phyloP scores from a whole-genome alignment of 75 land plant species.

The Adiantum capillusveneris region DNA sequence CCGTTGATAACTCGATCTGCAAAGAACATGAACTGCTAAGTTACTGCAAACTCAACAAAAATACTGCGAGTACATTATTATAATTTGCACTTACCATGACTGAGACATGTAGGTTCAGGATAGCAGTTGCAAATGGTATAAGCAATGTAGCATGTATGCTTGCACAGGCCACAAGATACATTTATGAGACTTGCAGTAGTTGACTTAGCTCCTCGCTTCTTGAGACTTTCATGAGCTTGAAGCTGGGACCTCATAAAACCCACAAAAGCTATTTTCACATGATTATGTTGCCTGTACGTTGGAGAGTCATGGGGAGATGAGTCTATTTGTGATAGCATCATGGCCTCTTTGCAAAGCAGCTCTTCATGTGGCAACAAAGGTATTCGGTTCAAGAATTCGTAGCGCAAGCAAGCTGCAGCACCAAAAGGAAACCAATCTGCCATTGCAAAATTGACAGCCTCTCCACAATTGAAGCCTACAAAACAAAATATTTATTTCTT shows the following conservation, averaged over 20 bases:
- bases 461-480: constrained; percentile 93
- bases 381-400: constrained; percentile 63
- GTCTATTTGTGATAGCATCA: constrained; percentile 26
- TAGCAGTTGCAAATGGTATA: constrained; percentile 52
- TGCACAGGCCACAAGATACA: constrained; percentile 66
- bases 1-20: constrained; percentile 12
- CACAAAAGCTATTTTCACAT: constrained; percentile 60
- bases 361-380: constrained; percentile 88
- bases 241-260: constrained; percentile 60
- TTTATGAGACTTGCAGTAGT: constrained; percentile 12
- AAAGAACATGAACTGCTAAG: too few species aligned
- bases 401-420: constrained; percentile 67
- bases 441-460: constrained; percentile 92
- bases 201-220: constrained; percentile 35
- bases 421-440: constrained; percentile 94
- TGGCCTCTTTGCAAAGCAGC: constrained; percentile 82
- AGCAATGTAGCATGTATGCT: constrained; percentile 70
- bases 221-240: constrained; percentile 46
- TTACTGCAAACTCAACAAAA: too few species aligned
- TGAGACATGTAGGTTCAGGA: constrained; percentile 62
- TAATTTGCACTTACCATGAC: constrained; percentile 89
- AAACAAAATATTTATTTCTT: background rate
- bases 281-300: constrained; percentile 25
- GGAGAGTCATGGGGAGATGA: constrained; percentile 10
- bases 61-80: too few species aligned